Evolutionary conservation across 768 basidiomycete species (phyloP).

Genomic region (Antrodiella citrinella): DNA sequence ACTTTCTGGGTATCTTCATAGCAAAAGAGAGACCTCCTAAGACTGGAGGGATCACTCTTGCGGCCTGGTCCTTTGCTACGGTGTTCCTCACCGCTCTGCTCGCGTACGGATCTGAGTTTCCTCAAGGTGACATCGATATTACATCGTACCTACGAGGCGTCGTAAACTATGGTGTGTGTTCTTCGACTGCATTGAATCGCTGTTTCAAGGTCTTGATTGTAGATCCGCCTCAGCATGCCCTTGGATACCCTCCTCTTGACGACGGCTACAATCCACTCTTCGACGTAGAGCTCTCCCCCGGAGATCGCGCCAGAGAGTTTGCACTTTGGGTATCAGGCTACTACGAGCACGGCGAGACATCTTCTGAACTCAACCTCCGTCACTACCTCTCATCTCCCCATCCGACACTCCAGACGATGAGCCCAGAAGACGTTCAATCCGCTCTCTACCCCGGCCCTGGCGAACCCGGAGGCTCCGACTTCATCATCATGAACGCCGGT

Average conservation of each 20-base stretch:
- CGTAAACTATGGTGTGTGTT: conserved; percentile 3
- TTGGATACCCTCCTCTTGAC: conserved; percentile 2
- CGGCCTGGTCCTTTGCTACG: conserved; percentile 4
- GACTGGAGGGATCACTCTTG: neutral
- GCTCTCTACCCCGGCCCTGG: conserved; percentile 4
- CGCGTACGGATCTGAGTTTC: neutral
- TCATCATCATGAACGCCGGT: conserved; percentile 6
- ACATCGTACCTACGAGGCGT: conserved; percentile 1
- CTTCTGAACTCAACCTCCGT: conserved; percentile 5
- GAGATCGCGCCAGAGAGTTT: conserved; percentile 1
- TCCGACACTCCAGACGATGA: conserved; percentile 9
- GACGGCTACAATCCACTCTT: conserved; percentile 5
- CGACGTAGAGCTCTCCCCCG: neutral
- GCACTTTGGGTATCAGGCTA: conserved; percentile 5
- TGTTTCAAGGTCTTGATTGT: too few species aligned
- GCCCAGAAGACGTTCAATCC: conserved; percentile 5
- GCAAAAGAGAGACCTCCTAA: neutral
- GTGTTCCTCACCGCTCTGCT: conserved; percentile 3
- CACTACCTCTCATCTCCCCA: conserved; percentile 4
- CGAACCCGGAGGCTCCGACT: conserved; percentile 10
- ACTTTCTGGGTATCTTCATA: conserved; percentile 1
- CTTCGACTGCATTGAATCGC: too few species aligned
- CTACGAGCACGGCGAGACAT: conserved; percentile 4
- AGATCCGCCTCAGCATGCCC: conserved; percentile 7
- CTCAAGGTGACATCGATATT: neutral